Evolutionary conservation across 169 alveolate genomes (phyloP).

Genomic region (Plasmodium falciparum): DNA sequence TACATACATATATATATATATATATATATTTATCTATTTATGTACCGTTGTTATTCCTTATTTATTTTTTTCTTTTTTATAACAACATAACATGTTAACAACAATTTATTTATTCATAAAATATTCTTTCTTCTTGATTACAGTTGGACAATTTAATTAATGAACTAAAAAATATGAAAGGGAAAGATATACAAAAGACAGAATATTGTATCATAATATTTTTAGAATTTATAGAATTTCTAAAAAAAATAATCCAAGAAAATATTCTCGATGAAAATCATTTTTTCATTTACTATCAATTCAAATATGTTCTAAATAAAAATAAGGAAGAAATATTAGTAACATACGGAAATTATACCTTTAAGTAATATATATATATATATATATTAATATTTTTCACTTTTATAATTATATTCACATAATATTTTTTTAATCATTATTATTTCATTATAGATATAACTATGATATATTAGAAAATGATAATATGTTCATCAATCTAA

Average conservation of each 20-base stretch:
- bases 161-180: slow-evolving; percentile 56
- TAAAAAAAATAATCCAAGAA: slow-evolving; percentile 63
- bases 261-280: slow-evolving; percentile 63
- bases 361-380: slow-evolving; percentile 28
- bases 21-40: neutral
- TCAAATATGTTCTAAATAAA: slow-evolving; percentile 43
- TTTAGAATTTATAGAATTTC: slow-evolving; percentile 41
- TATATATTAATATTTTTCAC: no score
- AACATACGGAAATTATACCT: slow-evolving; percentile 63
- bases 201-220: slow-evolving; percentile 60
- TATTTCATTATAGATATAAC: slow-evolving; percentile 25
- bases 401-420: neutral
- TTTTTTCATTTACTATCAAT: slow-evolving; percentile 55
- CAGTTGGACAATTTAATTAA: slow-evolving; percentile 36
- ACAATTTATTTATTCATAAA: neutral
- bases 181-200: slow-evolving; percentile 24
- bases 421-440: neutral
- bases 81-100: neutral
- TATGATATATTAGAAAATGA: slow-evolving; percentile 65
- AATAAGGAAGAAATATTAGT: slow-evolving; percentile 50
- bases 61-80: neutral
- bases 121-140: neutral
- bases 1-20: neutral
- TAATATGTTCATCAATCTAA: slow-evolving; percentile 31
- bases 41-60: neutral